A percentile compares a stretch with the other conserved stretches of the same genome.
These are phyloP conservation scores for Lanmaoa pseudosensibilis DNA, from an alignment of 768 basidiomycete species.

Conservation along the genomic window DNA sequence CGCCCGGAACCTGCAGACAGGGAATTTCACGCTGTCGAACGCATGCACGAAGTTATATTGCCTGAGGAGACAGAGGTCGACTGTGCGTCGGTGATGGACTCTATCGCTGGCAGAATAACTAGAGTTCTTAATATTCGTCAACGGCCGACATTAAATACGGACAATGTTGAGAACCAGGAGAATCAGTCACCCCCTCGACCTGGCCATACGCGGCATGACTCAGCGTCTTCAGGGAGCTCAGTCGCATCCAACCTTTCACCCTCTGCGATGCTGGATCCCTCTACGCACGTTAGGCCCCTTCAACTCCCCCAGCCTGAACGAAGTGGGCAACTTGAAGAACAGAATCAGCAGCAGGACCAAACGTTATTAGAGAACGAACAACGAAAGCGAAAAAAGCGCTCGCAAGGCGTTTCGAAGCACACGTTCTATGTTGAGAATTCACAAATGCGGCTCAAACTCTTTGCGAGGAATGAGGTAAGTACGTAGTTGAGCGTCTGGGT, in stretches of 20 bases:
- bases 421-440: slow-evolving; percentile 93
- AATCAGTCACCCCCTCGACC: not conserved
- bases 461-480: slow-evolving; percentile 79
- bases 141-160: slow-evolving; percentile 14
- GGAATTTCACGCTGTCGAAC: slow-evolving; percentile 22
- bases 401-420: slow-evolving; percentile 79
- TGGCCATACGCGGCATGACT: slow-evolving; percentile 11
- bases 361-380: slow-evolving; percentile 35
- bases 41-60: slow-evolving; percentile 18
- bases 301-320: slow-evolving; percentile 17
- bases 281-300: slow-evolving; percentile 68
- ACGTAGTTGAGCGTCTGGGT: not conserved
- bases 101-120: slow-evolving; percentile 49
- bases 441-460: slow-evolving; percentile 83
- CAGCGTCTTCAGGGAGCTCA: slow-evolving; percentile 36
- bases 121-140: slow-evolving; percentile 42
- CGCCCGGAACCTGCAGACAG: slow-evolving; percentile 38
- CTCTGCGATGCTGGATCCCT: slow-evolving; percentile 75
- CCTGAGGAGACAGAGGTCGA: slow-evolving; percentile 34
- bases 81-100: slow-evolving; percentile 44
- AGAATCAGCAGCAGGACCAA: slow-evolving; percentile 21
- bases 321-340: slow-evolving; percentile 12
- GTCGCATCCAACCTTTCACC: slow-evolving; percentile 41
- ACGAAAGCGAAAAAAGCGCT: slow-evolving; percentile 47
- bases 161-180: slow-evolving; percentile 6